Conservation (phyloP, 1,284 basidiomycete genomes). For the Marasmius tenuissimus region DNA sequence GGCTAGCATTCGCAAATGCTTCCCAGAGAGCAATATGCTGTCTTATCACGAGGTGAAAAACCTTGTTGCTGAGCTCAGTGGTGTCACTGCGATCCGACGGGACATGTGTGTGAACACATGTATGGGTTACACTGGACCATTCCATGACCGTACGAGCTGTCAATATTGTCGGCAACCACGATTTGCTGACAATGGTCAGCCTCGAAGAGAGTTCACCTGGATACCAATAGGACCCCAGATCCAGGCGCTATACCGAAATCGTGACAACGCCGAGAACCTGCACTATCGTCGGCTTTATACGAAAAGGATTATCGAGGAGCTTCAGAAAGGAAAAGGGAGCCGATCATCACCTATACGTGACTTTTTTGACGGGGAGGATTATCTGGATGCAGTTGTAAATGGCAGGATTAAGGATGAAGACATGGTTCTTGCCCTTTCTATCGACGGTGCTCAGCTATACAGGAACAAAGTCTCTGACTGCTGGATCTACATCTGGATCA, state of each 20-base stretch:
- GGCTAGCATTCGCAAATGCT: constrained; percentile 9
- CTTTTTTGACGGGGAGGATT: constrained; percentile 17
- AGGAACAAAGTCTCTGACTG: constrained; percentile 26
- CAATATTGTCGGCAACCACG: constrained; percentile 21
- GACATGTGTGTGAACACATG: constrained; percentile 33
- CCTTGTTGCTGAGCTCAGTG: constrained; percentile 19
- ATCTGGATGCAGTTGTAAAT: constrained; percentile 13
- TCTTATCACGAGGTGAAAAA: constrained; percentile 23
- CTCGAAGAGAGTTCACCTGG: constrained; percentile 16
- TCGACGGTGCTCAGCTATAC: constrained; percentile 33
- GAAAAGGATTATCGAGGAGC: constrained; percentile 8
- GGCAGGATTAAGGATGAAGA: constrained; percentile 20
- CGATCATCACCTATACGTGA: constrained; percentile 13
- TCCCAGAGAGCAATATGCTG: constrained; percentile 20
- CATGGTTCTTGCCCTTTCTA: constrained; percentile 26
- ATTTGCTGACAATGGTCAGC: constrained; percentile 15
- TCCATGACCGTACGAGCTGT: constrained; percentile 19
- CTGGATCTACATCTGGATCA: constrained; percentile 32
- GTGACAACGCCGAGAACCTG: constrained; percentile 17
- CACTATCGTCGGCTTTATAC: constrained; percentile 14
- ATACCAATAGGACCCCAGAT: too few species aligned
- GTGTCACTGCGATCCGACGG: constrained; percentile 19
- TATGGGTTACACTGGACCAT: constrained; percentile 25
- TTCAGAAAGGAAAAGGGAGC: constrained; percentile 2
- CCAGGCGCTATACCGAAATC: constrained; percentile 17